Percentiles rank a stretch among this genome's conserved stretches.
Conservation (phyloP, 176 grass and related monocot species). For the Triticum monococcum region DNA sequence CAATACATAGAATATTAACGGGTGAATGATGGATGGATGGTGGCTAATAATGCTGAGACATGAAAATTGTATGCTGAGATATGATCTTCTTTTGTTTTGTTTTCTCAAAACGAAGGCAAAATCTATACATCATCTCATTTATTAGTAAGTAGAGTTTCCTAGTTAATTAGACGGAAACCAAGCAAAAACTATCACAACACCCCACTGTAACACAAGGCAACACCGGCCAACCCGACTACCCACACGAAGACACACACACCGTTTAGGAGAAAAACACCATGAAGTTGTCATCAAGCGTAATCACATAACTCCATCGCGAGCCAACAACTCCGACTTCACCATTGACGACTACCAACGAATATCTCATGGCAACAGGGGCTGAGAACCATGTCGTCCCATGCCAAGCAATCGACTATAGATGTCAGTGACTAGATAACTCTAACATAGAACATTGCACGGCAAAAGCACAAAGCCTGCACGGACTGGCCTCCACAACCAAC, state of each 20-base stretch:
- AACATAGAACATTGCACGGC: no score
- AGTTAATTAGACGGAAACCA: not conserved
- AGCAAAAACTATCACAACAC: not conserved
- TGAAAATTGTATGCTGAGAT: not conserved
- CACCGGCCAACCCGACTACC: not conserved
- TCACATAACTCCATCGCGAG: not conserved
- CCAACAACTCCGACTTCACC: not conserved
- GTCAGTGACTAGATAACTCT: not conserved
- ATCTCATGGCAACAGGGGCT: no score
- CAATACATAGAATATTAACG: not conserved
- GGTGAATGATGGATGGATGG: not conserved
- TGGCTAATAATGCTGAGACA: not conserved
- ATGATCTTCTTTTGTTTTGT: not conserved
- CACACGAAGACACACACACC: not conserved
- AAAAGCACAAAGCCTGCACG: no score
- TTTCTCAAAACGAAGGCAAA: not conserved
- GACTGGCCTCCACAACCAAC: no score
- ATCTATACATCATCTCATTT: not conserved
- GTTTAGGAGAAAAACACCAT: not conserved
- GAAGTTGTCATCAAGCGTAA: not conserved
- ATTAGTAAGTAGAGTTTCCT: not conserved
- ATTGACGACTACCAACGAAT: not conserved
- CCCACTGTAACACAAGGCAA: not conserved
- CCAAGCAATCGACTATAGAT: not conserved
- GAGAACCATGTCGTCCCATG: no score